Evolutionary conservation across 1,139 yeast species (phyloP).

Genomic region (Kodamaea fungicola): DNA sequence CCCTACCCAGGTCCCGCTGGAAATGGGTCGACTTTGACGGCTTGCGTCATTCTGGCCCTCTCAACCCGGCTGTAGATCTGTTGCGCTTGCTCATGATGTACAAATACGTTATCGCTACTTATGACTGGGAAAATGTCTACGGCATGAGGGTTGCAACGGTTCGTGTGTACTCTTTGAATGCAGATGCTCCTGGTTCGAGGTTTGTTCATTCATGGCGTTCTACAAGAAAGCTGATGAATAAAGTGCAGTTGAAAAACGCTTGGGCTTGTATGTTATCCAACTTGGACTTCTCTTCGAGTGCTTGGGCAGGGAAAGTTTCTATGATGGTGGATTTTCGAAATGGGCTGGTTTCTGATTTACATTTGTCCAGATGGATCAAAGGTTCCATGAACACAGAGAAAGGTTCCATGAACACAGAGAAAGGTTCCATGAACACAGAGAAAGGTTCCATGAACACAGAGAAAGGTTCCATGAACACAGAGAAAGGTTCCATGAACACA

Average conservation of each 20-base stretch:
- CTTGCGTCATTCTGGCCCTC: conserved; percentile 14
- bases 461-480: too few relatives aligned
- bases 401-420: too few relatives aligned
- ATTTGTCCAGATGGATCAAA: too few relatives aligned
- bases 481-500: too few relatives aligned
- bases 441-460: too few relatives aligned
- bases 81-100: conserved; percentile 38
- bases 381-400: too few relatives aligned
- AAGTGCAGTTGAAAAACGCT: conserved; percentile 25
- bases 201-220: conserved; percentile 31
- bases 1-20: conserved; percentile 31
- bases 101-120: conserved; percentile 45
- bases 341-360: neutral
- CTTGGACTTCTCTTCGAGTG: conserved; percentile 34
- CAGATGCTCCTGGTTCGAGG: conserved; percentile 38
- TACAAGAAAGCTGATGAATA: conserved; percentile 8
- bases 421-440: too few relatives aligned
- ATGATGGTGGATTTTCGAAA: neutral
- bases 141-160: conserved; percentile 24
- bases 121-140: conserved; percentile 17
- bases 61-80: conserved; percentile 25
- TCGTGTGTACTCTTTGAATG: conserved; percentile 49
- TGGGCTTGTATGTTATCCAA: conserved; percentile 31
- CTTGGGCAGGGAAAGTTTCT: conserved; percentile 12
- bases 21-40: conserved; percentile 46